phyloP scores from a whole-genome alignment of 495 filamentous ascomycete species.

The Symbiotaphrina buchneri region DNA sequence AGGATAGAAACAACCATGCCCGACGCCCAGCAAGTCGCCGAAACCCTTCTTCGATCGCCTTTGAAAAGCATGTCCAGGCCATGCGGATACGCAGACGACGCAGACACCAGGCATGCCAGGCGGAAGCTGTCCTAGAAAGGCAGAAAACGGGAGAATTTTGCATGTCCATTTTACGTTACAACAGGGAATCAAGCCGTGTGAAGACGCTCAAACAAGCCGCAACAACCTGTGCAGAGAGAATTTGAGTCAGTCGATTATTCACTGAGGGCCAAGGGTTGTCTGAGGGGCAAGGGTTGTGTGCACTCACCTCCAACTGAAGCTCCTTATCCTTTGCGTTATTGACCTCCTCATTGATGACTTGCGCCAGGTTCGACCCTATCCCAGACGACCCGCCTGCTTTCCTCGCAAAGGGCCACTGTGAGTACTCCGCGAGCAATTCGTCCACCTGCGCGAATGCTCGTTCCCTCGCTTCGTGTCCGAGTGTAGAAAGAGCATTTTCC shows the following conservation, averaged over 20 bases:
- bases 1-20: too few species aligned
- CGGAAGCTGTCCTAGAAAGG: too few species aligned
- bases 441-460: constrained; percentile 92
- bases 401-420: constrained; percentile 85
- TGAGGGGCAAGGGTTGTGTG: neutral
- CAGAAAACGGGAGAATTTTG: too few species aligned
- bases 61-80: too few species aligned
- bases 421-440: constrained; percentile 85
- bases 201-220: constrained; percentile 7
- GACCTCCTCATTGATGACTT: constrained; percentile 71
- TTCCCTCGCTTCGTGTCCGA: constrained; percentile 86
- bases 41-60: too few species aligned
- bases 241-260: neutral
- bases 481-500: constrained; percentile 83
- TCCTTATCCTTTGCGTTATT: constrained; percentile 73
- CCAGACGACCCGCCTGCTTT: constrained; percentile 49
- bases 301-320: constrained; percentile 70
- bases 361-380: constrained; percentile 84
- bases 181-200: constrained; percentile 6
- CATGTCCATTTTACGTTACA: constrained; percentile 2
- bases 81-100: too few species aligned
- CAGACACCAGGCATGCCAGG: too few species aligned
- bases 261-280: neutral
- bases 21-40: too few species aligned
- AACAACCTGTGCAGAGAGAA: constrained; percentile 2